Percentiles rank a stretch among this genome's conserved stretches.
Conservation (phyloP, 1,284 basidiomycete species). For the Melanopsichium pennsylvanicum region DNA sequence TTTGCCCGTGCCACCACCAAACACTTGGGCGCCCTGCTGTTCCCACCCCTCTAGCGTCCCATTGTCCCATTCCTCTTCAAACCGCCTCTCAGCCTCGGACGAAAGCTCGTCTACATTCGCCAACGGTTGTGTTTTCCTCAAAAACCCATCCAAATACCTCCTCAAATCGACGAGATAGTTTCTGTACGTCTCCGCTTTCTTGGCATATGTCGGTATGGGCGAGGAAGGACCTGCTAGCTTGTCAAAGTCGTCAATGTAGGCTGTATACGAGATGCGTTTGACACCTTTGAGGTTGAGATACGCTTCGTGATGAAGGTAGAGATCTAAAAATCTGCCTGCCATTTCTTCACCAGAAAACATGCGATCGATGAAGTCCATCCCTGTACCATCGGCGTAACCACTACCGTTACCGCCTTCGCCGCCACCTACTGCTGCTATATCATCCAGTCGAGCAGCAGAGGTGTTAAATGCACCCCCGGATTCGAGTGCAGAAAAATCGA, state of each 20-base stretch:
- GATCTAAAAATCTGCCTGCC: slow-evolving; percentile 91
- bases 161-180: slow-evolving; percentile 71
- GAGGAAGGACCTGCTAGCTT: slow-evolving; percentile 69
- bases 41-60: slow-evolving; percentile 82
- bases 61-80: slow-evolving; percentile 81
- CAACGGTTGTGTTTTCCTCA: slow-evolving; percentile 85
- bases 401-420: too few relatives aligned
- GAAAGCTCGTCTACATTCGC: slow-evolving; percentile 80
- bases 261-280: slow-evolving; percentile 90
- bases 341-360: slow-evolving; percentile 80
- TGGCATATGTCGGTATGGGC: slow-evolving; percentile 48
- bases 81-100: slow-evolving; percentile 74
- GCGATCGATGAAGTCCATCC: slow-evolving; percentile 54
- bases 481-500: slow-evolving; percentile 62
- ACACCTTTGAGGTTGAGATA: slow-evolving; percentile 80
- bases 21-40: slow-evolving; percentile 65
- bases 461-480: slow-evolving; percentile 15
- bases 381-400: slow-evolving; percentile 16
- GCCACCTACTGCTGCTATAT: slow-evolving; percentile 28
- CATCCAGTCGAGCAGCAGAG: slow-evolving; percentile 1
- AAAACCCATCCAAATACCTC: slow-evolving; percentile 83
- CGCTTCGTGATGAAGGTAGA: slow-evolving; percentile 85
- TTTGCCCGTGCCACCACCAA: slow-evolving; percentile 41
- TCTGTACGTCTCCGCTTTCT: slow-evolving; percentile 55
- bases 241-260: slow-evolving; percentile 73